A percentile compares a stretch with the other conserved stretches of the same genome.
Evolutionary conservation across 2,329 filamentous ascomycete species (phyloP).

Genomic region (Sarocladiaceae sp.): DNA sequence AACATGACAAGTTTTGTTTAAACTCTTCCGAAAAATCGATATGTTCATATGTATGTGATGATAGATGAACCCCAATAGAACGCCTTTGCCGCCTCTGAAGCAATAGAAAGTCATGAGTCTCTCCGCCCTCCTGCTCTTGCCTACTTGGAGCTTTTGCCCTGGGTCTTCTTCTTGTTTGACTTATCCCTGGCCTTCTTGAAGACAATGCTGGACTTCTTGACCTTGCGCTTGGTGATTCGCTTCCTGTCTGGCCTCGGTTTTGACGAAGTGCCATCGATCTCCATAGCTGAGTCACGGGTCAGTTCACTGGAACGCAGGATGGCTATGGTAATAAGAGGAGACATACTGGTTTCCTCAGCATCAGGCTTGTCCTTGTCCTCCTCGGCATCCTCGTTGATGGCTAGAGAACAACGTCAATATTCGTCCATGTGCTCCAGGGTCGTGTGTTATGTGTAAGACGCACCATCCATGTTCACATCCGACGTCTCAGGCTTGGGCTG

Average conservation of each 20-base stretch:
- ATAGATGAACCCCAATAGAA: neutral
- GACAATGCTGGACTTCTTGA: constrained; percentile 51
- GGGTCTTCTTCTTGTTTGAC: constrained; percentile 36
- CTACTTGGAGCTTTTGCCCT: neutral
- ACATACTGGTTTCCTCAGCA: constrained; percentile 19
- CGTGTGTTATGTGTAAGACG: neutral
- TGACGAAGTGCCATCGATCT: constrained; percentile 43
- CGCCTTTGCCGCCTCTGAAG: constrained; percentile 3
- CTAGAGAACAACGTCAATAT: neutral
- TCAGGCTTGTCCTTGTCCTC: constrained; percentile 23
- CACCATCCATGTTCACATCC: constrained; percentile 41
- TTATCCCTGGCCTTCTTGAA: constrained; percentile 53
- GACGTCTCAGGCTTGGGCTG: constrained; percentile 62
- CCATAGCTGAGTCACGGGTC: constrained; percentile 38
- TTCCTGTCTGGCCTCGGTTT: constrained; percentile 38
- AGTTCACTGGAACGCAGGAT: constrained; percentile 7
- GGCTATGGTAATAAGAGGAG: constrained; percentile 12
- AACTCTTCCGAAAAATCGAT: neutral
- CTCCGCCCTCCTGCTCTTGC: neutral
- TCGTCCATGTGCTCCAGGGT: neutral
- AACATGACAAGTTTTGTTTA: too few species aligned
- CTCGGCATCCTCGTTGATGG: constrained; percentile 21
- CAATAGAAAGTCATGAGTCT: neutral
- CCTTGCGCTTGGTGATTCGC: constrained; percentile 51
- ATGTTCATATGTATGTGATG: neutral